Evolutionary conservation across 345 rosid species (phyloP).

Genomic region (Gynandropsis gynandra): DNA sequence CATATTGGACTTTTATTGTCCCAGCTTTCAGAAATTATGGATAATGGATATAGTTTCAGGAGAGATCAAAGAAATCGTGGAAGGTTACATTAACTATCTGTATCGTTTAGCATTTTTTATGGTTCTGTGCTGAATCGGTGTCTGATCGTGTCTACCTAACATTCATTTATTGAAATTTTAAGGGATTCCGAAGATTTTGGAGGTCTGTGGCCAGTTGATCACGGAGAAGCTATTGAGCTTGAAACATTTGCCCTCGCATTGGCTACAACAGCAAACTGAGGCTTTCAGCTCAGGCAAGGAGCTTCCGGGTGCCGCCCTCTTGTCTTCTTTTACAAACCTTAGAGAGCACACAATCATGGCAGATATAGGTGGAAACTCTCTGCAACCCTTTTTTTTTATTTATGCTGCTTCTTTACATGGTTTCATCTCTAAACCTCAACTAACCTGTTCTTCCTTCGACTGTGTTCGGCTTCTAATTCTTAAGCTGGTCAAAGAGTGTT

Average conservation of each 20-base stretch:
- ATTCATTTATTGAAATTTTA: constrained; percentile 18
- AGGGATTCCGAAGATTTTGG: constrained; percentile 53
- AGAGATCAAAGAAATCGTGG: constrained; percentile 49
- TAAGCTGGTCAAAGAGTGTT: constrained; percentile 73
- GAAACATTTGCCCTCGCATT: constrained; percentile 46
- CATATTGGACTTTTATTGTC: constrained; percentile 21
- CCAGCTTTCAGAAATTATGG: constrained; percentile 82
- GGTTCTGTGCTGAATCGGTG: background rate
- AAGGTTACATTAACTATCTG: constrained; percentile 42
- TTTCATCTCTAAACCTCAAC: background rate
- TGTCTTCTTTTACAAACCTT: constrained; percentile 52
- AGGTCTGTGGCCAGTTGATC: constrained; percentile 45
- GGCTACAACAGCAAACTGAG: constrained; percentile 45
- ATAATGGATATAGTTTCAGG: constrained; percentile 59
- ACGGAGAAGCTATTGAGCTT: constrained; percentile 54
- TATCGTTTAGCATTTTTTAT: constrained; percentile 2
- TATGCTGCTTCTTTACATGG: constrained; percentile 9
- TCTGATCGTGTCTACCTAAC: constrained; percentile 20
- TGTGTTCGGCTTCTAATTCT: constrained; percentile 1
- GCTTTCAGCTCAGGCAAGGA: constrained; percentile 28
- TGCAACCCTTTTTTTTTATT: background rate
- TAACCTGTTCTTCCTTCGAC: background rate
- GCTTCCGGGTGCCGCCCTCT: constrained; percentile 35
- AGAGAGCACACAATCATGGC: constrained; percentile 45
- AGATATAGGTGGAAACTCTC: constrained; percentile 48